phyloP scores from a whole-genome alignment of 805 yeast genomes.

The Lipomyces starkeyi region DNA sequence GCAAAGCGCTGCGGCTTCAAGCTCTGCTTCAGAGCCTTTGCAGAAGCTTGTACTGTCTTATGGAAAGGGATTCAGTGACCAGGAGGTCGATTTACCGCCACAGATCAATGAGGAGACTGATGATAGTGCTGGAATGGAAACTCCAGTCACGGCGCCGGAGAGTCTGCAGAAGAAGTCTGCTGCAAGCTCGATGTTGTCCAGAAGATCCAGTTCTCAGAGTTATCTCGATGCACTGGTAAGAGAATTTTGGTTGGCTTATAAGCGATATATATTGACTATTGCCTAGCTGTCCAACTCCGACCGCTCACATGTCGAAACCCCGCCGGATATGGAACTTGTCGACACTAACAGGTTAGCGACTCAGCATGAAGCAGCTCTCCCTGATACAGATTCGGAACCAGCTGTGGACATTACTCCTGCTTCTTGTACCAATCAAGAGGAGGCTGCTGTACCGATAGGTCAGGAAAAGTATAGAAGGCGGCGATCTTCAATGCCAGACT shows the following conservation, averaged over 20 bases:
- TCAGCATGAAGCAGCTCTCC: not conserved
- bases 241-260: not conserved
- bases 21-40: not conserved
- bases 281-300: not conserved
- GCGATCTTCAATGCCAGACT: constrained; percentile 25
- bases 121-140: not conserved
- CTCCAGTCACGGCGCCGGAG: not conserved
- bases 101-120: not conserved
- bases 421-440: not conserved
- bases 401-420: not conserved
- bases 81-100: not conserved
- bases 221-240: not conserved
- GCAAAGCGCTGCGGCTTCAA: not conserved
- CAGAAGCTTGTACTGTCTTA: not conserved
- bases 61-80: not conserved
- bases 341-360: not conserved
- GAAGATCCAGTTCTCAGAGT: not conserved
- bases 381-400: not conserved
- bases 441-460: not conserved
- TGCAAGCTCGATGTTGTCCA: not conserved
- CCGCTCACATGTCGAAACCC: not conserved
- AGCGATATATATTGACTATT: not conserved
- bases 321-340: not conserved
- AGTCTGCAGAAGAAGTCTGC: not conserved
- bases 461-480: constrained; percentile 6